These are phyloP conservation scores for Leishmania martiniquensis DNA, from an alignment of 208 protist genomes.

Conservation along the genomic window DNA sequence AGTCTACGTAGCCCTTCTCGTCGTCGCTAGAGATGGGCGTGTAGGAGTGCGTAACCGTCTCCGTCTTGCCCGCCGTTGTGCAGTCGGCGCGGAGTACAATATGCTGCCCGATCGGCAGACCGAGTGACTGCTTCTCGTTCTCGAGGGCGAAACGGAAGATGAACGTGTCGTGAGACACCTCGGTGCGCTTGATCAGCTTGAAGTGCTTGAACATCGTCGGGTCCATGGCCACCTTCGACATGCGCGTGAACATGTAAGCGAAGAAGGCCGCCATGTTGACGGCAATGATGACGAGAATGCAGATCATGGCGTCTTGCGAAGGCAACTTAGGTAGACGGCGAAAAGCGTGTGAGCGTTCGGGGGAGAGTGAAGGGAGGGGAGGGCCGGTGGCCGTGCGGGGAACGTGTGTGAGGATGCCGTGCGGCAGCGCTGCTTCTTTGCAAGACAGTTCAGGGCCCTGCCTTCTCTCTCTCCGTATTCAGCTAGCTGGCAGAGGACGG, in stretches of 20 bases:
- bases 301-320: conserved; percentile 11
- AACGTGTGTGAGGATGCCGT: too few species aligned
- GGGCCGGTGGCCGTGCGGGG: neutral
- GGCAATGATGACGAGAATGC: conserved; percentile 25
- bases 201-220: conserved; percentile 59
- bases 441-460: too few species aligned
- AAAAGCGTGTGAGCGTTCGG: too few species aligned
- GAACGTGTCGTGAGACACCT: conserved; percentile 69
- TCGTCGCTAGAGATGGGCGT: conserved; percentile 91
- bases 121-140: conserved; percentile 47
- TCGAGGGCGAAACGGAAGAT: conserved; percentile 88
- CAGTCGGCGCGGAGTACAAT: conserved; percentile 60
- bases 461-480: too few species aligned
- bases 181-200: conserved; percentile 54
- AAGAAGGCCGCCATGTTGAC: conserved; percentile 31
- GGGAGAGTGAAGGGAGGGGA: neutral
- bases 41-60: conserved; percentile 84
- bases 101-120: conserved; percentile 86
- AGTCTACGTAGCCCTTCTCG: conserved; percentile 91
- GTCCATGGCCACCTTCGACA: conserved; percentile 48
- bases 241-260: conserved; percentile 30
- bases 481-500: too few species aligned
- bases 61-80: conserved; percentile 42
- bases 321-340: neutral
- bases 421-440: too few species aligned